Percentiles rank a stretch among this genome's conserved stretches.
Evolutionary conservation across 164 flowering plant species (phyloP).

Genomic region (Aristolochia fimbriata): DNA sequence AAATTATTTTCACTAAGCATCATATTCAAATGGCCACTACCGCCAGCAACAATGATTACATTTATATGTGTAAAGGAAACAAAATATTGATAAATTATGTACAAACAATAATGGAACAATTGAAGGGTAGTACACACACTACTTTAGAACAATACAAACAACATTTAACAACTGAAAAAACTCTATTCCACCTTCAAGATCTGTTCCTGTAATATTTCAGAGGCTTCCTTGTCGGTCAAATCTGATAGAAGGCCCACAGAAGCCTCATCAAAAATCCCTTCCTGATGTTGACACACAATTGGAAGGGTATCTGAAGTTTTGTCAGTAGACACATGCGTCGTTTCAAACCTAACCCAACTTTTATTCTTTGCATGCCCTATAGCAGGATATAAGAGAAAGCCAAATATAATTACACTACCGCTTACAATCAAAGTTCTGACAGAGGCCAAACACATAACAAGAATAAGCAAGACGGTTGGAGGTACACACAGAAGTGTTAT

Average conservation of each 20-base stretch:
- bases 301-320: slow-evolving; percentile 17
- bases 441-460: slow-evolving; percentile 85
- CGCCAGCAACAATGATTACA: too few relatives aligned
- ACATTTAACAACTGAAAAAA: not conserved
- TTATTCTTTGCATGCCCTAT: slow-evolving; percentile 30
- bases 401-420: slow-evolving; percentile 40
- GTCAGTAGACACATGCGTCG: slow-evolving; percentile 11
- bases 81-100: too few relatives aligned
- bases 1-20: too few relatives aligned
- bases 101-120: too few relatives aligned
- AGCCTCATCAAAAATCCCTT: slow-evolving; percentile 34
- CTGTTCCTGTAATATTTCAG: slow-evolving; percentile 15
- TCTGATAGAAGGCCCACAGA: slow-evolving; percentile 41
- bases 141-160: not conserved
- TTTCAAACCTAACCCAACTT: slow-evolving; percentile 35
- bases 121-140: not conserved
- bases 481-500: slow-evolving; percentile 65
- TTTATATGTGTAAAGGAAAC: too few relatives aligned
- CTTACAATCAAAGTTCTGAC: slow-evolving; percentile 45
- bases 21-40: too few relatives aligned
- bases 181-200: slow-evolving; percentile 15
- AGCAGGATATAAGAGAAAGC: slow-evolving; percentile 42
- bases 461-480: slow-evolving; percentile 58
- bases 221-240: slow-evolving; percentile 12
- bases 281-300: slow-evolving; percentile 13